Evolutionary conservation across 192 early-diverging fungal species (phyloP), one percentile per base, ranked within the genome.

Genomic region (Martensiomyces pterosporus): DNA sequence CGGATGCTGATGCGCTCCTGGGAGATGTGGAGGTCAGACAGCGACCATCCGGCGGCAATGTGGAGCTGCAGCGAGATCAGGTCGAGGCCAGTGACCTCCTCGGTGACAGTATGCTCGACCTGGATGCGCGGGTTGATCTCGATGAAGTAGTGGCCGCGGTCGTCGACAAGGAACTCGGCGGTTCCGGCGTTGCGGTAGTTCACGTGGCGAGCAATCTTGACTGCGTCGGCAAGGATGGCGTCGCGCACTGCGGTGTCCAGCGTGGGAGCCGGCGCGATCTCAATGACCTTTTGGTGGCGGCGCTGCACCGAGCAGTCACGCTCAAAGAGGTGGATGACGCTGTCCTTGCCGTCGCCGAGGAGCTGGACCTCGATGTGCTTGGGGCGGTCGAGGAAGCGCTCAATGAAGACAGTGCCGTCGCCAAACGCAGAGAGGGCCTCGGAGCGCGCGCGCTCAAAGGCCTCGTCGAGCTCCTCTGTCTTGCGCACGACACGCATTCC

Each of bases 71-170:
- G 79, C 47, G 89, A 82, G 24, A 96, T 87, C 43, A 98, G 80
- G 63, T 98, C 93, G 34, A 98, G 80, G 22, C 95, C 95, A 14
- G 93, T 94, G 43, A 96, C 84, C 72, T 95, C 91, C 76, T 98
- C 95, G 39, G 95, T 96, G 32, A 96, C 91, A 24, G 91, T 91
- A 71, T 98, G 95, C 76, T 98, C 95, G 21, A 98, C 95, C 75
- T 98, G 95, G 47, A 98, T 89, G 72, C 95, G 84, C 39, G 95
- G 92, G 66, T 98, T 96, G 58, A 96, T 90, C 76, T 98, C 95
- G 47, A 98, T 94, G 53, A 98, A 98, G 81, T 96, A 98, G 77
- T 94, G 85, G 57, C 87, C 83, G 47, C 91, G 78, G 39, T 67
- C 52, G 61, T 96, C 93, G 1, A 95, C 90, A 50, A 98, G 80